Conservation (phyloP, 2,329 filamentous ascomycete species). For the Dactylonectria macrodidyma region DNA sequence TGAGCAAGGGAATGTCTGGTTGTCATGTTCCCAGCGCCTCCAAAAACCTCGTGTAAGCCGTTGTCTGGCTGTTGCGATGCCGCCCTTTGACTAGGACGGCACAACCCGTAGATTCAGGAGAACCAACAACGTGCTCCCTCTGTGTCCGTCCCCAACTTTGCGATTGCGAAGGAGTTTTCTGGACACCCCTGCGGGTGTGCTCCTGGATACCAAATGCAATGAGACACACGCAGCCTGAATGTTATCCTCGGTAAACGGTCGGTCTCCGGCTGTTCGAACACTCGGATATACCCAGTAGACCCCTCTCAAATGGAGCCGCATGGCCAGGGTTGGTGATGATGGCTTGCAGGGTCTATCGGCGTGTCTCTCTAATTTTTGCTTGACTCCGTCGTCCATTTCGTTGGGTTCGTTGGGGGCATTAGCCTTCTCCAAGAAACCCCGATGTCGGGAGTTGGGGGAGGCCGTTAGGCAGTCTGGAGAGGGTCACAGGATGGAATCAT, state of each 20-base stretch:
- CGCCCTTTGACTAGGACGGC: neutral
- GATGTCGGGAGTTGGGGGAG: conserved; percentile 12
- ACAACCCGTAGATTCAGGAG: neutral
- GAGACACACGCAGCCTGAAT: conserved; percentile 5
- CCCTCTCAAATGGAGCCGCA: conserved; percentile 30
- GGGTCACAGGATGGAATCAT: conserved; percentile 2
- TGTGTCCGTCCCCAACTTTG: neutral
- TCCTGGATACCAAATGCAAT: neutral
- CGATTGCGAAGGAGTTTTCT: neutral
- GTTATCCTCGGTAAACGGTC: conserved; percentile 47
- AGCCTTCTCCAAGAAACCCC: neutral
- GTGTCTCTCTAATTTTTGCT: neutral
- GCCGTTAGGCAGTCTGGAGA: neutral
- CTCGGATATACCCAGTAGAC: conserved; percentile 26
- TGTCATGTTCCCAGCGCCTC: conserved; percentile 9
- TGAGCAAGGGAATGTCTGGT: conserved; percentile 34
- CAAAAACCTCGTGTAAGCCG: conserved; percentile 16
- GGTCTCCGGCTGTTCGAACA: conserved; percentile 32
- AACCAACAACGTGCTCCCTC: neutral
- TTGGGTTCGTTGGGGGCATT: conserved; percentile 1
- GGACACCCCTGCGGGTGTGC: neutral
- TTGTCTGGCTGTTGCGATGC: conserved; percentile 2
- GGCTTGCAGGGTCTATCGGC: conserved; percentile 3
- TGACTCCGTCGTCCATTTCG: neutral
- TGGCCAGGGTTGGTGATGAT: conserved; percentile 29